A percentile compares a stretch with the other conserved stretches of the same genome.
phyloP scores from a whole-genome alignment of 1,139 yeast species.

The Pneumocystis jirovecii region DNA sequence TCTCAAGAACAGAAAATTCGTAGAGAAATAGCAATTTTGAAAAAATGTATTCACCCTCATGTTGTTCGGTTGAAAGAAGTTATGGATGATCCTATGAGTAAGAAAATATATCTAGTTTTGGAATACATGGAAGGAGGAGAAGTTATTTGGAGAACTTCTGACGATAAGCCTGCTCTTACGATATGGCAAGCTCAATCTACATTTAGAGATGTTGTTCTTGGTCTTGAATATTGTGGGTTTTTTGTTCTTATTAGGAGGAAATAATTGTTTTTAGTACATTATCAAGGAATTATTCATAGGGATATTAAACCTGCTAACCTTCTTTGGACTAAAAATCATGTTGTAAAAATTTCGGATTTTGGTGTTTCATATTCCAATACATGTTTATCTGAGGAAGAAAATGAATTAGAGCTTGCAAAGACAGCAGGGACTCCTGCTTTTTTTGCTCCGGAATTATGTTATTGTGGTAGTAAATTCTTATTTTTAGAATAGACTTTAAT shows the following conservation, averaged over 20 bases:
- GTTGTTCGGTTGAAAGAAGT: conserved; percentile 80
- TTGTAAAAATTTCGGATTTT: conserved; percentile 87
- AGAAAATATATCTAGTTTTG: conserved; percentile 76
- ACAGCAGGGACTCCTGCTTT: conserved; percentile 89
- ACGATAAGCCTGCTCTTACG: conserved; percentile 33
- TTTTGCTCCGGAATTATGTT: conserved; percentile 63
- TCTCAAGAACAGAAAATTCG: conserved; percentile 60
- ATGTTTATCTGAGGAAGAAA: conserved; percentile 22
- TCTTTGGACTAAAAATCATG: conserved; percentile 52
- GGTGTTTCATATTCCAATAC: conserved; percentile 81
- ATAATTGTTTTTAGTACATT: conserved; percentile 36
- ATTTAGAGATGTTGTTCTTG: conserved; percentile 72
- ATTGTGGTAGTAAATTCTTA: conserved; percentile 23
- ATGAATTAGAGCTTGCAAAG: conserved; percentile 67
- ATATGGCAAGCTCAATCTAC: conserved; percentile 53
- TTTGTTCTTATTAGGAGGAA: not conserved
- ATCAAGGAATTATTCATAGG: conserved; percentile 87
- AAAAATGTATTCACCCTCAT: conserved; percentile 81
- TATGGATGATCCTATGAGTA: conserved; percentile 67
- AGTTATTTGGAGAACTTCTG: conserved; percentile 54
- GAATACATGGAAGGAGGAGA: conserved; percentile 92
- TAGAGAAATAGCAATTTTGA: conserved; percentile 90
- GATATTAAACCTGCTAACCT: conserved; percentile 96
- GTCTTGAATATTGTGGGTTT: conserved; percentile 50
- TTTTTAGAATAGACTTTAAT: conserved; percentile 10